Conservation (phyloP, 441 rosid genomes). For the Jatropha multifida region DNA sequence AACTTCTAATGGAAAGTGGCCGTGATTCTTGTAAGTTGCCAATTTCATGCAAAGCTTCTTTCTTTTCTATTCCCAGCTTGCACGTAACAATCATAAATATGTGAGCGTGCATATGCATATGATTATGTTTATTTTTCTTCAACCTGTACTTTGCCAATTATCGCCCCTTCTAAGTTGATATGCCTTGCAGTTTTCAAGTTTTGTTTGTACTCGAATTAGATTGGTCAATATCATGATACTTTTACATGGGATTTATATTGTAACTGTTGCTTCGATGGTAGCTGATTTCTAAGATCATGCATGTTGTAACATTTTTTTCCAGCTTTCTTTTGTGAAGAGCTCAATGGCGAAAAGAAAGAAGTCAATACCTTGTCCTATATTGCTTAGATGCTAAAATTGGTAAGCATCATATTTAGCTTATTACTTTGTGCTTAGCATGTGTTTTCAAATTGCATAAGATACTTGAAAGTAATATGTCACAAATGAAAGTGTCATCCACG, state of each 20-base stretch:
- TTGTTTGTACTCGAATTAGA: no score
- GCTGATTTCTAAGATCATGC: slow-evolving; percentile 12
- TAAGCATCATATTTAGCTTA: slow-evolving; percentile 22
- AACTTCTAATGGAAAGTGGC: slow-evolving; percentile 6
- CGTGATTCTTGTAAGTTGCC: slow-evolving; percentile 24
- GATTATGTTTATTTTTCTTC: neutral
- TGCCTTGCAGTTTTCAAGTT: neutral
- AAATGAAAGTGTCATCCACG: neutral
- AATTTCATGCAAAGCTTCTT: neutral
- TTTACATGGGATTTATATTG: neutral
- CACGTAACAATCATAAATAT: neutral
- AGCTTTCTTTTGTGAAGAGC: slow-evolving; percentile 20
- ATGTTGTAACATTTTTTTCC: slow-evolving; percentile 9
- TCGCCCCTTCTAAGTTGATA: neutral
- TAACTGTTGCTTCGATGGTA: slow-evolving; percentile 7
- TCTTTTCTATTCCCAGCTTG: neutral
- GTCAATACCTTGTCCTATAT: neutral
- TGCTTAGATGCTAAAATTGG: slow-evolving; percentile 24
- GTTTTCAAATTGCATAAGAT: no score
- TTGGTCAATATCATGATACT: neutral
- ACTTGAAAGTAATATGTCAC: neutral
- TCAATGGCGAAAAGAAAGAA: slow-evolving; percentile 10
- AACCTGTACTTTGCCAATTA: neutral
- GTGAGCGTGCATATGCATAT: neutral
- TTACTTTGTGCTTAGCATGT: neutral